Evolutionary conservation across 164 flowering plant genomes (phyloP).

Genomic region (Hamamelis virginiana): DNA sequence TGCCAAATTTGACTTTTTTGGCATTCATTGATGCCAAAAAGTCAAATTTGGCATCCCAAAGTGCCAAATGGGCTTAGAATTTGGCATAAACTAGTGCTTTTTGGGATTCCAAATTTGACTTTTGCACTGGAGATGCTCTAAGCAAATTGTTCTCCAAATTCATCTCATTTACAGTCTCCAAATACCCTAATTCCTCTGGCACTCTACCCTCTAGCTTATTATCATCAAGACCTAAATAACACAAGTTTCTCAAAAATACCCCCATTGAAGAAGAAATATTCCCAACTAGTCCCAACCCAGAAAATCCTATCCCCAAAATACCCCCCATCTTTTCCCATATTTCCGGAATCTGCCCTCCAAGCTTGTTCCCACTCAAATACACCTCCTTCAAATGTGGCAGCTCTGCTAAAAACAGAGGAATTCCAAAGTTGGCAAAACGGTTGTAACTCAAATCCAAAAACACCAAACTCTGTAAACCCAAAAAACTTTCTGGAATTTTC

Average conservation of each 20-base stretch:
- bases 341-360: conserved; percentile 73
- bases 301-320: conserved; percentile 57
- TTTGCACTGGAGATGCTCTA: no score
- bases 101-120: no score
- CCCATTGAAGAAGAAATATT: conserved; percentile 72
- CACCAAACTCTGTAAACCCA: conserved; percentile 39
- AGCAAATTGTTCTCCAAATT: conserved; percentile 71
- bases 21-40: no score
- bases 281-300: conserved; percentile 57
- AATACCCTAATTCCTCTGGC: conserved; percentile 53
- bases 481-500: conserved; percentile 45
- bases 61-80: no score
- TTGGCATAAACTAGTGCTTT: no score
- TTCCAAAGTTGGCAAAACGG: conserved; percentile 44
- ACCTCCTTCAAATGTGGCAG: conserved; percentile 54
- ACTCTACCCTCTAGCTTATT: conserved; percentile 63
- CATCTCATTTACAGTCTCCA: conserved; percentile 49
- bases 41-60: no score
- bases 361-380: conserved; percentile 58
- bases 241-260: conserved; percentile 41
- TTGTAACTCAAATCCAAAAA: conserved; percentile 66
- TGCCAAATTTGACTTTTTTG: no score
- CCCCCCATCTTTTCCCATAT: conserved; percentile 69
- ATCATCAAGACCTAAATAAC: conserved; percentile 56
- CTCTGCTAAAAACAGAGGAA: conserved; percentile 49